phyloP scores from a whole-genome alignment of 495 filamentous ascomycete species.

The Geopyxis carbonaria region DNA sequence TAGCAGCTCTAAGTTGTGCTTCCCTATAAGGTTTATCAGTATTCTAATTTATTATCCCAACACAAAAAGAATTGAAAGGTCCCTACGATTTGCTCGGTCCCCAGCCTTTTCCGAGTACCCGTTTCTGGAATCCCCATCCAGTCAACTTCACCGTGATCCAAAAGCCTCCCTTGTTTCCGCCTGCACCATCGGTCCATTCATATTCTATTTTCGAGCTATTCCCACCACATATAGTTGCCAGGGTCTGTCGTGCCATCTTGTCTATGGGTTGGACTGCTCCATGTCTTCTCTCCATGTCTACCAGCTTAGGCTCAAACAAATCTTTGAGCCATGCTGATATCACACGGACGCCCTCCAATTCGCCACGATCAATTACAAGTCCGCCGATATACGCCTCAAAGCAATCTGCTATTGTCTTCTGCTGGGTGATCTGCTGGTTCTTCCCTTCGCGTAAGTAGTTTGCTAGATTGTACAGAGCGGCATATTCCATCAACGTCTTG shows the following conservation, averaged over 20 bases:
- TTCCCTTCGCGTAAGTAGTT: slow-evolving; percentile 13
- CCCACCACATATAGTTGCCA: slow-evolving; percentile 19
- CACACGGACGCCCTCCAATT: slow-evolving; percentile 7
- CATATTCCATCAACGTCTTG: slow-evolving; percentile 15
- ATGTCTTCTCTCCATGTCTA: slow-evolving; percentile 13
- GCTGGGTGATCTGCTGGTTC: slow-evolving; percentile 13
- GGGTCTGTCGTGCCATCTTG: slow-evolving; percentile 23
- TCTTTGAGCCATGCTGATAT: slow-evolving; percentile 14
- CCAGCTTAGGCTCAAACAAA: slow-evolving; percentile 20
- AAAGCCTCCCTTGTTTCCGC: slow-evolving; percentile 23
- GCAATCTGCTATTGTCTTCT: slow-evolving; percentile 22
- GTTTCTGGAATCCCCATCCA: slow-evolving; percentile 19
- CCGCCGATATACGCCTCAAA: slow-evolving; percentile 25
- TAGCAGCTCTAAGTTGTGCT: slow-evolving; percentile 19
- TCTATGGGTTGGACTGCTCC: slow-evolving; percentile 10
- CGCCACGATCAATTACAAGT: slow-evolving; percentile 14
- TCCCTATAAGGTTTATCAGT: slow-evolving; percentile 11
- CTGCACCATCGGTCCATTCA: slow-evolving; percentile 18
- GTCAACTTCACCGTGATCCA: slow-evolving; percentile 20
- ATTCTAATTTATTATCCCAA: not conserved
- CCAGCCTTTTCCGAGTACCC: slow-evolving; percentile 20
- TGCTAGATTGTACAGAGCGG: slow-evolving; percentile 19
- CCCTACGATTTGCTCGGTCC: slow-evolving; percentile 19
- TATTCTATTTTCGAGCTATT: slow-evolving; percentile 15
- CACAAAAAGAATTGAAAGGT: not conserved